A percentile compares a stretch with the other conserved stretches of the same genome.
Conservation (phyloP, 176 grass and related monocot species). For the Juncus effusus region DNA sequence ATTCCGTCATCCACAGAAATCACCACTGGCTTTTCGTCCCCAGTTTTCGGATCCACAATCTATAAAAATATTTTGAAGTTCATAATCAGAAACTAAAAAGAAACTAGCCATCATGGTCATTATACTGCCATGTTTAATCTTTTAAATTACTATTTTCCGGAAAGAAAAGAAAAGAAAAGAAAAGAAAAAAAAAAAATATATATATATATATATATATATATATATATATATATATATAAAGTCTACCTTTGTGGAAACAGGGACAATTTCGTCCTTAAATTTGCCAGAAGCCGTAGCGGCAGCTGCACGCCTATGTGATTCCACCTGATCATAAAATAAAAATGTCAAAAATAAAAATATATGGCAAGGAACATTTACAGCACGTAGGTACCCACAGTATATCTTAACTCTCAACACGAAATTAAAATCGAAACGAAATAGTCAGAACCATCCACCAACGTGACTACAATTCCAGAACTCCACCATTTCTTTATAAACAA, state of each 20-base stretch:
- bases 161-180: background rate
- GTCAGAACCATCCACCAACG: too few species aligned
- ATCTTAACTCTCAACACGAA: too few species aligned
- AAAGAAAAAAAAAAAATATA: background rate
- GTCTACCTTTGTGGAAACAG: slow-evolving; percentile 78
- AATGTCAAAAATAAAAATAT: background rate
- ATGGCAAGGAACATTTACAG: background rate
- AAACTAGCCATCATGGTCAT: background rate
- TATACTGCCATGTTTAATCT: too few species aligned
- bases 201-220: too few species aligned
- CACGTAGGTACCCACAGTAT: background rate
- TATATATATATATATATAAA: too few species aligned
- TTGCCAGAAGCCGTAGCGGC: slow-evolving; percentile 84
- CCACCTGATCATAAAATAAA: slow-evolving; percentile 39
- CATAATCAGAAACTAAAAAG: background rate
- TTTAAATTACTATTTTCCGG: too few species aligned
- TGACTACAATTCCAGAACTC: too few species aligned
- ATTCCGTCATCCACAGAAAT: slow-evolving; percentile 97
- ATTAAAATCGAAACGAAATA: too few species aligned
- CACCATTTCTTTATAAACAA: too few species aligned
- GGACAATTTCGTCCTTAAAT: slow-evolving; percentile 95
- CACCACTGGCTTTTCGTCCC: slow-evolving; percentile 75
- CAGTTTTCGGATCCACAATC: slow-evolving; percentile 90
- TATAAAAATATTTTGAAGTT: slow-evolving; percentile 20
- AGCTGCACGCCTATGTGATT: slow-evolving; percentile 84